Evolutionary conservation across 352 stramenopile species (phyloP).

Genomic region (Pythium rhizo-oryzae): DNA sequence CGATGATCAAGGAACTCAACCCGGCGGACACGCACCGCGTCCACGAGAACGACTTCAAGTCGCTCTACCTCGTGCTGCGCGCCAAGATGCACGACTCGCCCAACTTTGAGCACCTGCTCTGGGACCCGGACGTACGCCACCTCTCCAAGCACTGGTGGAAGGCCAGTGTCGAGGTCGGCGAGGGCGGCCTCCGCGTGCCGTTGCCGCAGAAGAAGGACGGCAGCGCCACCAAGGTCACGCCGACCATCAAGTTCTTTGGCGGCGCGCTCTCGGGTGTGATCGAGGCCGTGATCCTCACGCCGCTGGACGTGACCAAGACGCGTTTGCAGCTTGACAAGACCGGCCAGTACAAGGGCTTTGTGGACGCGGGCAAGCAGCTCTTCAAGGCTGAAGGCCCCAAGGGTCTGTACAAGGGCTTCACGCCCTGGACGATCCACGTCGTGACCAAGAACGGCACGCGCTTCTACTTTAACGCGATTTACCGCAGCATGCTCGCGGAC

Average conservation of each 20-base stretch:
- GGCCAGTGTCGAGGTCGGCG: slow-evolving; percentile 79
- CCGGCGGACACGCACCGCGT: slow-evolving; percentile 65
- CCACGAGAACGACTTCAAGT: slow-evolving; percentile 82
- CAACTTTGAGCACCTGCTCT: slow-evolving; percentile 77
- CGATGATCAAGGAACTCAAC: slow-evolving; percentile 80
- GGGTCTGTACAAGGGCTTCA: slow-evolving; percentile 89
- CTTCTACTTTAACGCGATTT: slow-evolving; percentile 90
- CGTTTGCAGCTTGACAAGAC: slow-evolving; percentile 88
- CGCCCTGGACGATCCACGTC: slow-evolving; percentile 88
- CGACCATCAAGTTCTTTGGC: slow-evolving; percentile 76
- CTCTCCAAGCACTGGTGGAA: slow-evolving; percentile 89
- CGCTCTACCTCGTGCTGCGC: slow-evolving; percentile 79
- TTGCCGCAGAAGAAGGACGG: slow-evolving; percentile 50
- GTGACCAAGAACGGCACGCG: slow-evolving; percentile 91
- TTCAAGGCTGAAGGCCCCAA: slow-evolving; percentile 72
- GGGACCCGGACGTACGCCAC: slow-evolving; percentile 82
- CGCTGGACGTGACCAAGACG: slow-evolving; percentile 90
- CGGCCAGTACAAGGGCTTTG: slow-evolving; percentile 85
- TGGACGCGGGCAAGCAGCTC: slow-evolving; percentile 86
- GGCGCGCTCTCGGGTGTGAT: slow-evolving; percentile 86
- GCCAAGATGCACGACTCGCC: slow-evolving; percentile 72
- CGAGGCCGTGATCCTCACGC: slow-evolving; percentile 84
- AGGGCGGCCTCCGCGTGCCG: slow-evolving; percentile 67
- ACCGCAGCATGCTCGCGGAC: slow-evolving; percentile 73
- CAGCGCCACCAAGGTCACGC: slow-evolving; percentile 65